Evolutionary conservation across 1,284 basidiomycete species (phyloP), one percentile per base, ranked within the genome.

Genomic region (Cutaneotrichosporon dermatis): DNA sequence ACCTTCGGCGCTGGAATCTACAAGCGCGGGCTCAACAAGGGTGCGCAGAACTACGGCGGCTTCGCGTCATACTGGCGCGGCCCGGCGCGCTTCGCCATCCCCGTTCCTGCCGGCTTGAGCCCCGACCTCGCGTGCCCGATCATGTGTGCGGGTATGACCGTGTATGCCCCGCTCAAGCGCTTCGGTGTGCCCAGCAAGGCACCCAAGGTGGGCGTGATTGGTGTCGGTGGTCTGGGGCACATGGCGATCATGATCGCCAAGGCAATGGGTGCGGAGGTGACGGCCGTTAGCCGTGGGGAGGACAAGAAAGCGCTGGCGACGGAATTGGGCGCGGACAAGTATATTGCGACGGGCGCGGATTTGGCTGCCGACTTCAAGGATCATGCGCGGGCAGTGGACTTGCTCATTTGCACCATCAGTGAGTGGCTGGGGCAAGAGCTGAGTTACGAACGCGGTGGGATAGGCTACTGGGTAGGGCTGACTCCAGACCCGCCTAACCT

Each of bases 221-320:
- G 80, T 41, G 70, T 80, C 51, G 79, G 79, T 9, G 79, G 79
- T 10, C 67, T 80, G 12, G 79, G 80, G 4, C 73, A 75, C 63
- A 69, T 76, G 37, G 76, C 57, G 15, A 55, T 74, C 48, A 56
- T 69, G 59, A 53, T 64, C 43, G 83, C 83, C 16, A 79, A 80
- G 50, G 84, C 84, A 2, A 72, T 85, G 53, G 84, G 84, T 4
- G 82, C 83, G 2, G 82, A 85, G 39, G 83, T 86, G 9, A 82
- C 82, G 10, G 85, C 81, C 8, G 85, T 83, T 72, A 79, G 76
- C 5, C 81, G 81, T 70, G 76, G 76, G 1, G 70, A 75, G 34
- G 64, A 61, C 53, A 83, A 83, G 73, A 69, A 72, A 54, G 76
- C 76, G 25, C 80, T 82, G 61, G 81, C 81, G 2, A 68, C 76